Percentiles rank a stretch among this genome's conserved stretches.
These are phyloP conservation scores for Coemansia asiatica DNA, from an alignment of 192 early-diverging fungal genomes.

Conservation along the genomic window DNA sequence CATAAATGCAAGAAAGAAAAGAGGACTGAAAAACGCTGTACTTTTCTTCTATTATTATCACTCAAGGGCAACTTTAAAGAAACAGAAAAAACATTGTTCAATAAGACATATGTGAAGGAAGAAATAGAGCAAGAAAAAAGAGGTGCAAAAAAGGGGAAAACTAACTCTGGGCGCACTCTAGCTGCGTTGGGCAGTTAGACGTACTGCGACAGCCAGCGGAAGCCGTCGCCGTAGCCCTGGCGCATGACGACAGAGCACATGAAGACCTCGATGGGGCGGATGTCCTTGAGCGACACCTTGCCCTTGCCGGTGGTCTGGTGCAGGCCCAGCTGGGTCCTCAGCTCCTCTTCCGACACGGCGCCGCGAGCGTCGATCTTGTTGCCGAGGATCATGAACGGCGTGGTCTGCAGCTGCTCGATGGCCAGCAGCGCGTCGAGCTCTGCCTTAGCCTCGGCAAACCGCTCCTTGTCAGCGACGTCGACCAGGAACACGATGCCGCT, in stretches of 20 bases:
- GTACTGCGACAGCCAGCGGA: slow-evolving; percentile 87
- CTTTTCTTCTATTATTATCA: too few species aligned
- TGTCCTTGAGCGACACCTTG: slow-evolving; percentile 88
- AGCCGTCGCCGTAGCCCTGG: slow-evolving; percentile 97
- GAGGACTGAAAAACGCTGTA: too few species aligned
- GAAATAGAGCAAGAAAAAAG: neutral
- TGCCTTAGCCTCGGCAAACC: slow-evolving; percentile 88
- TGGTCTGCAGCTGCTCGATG: slow-evolving; percentile 89
- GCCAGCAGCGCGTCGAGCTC: slow-evolving; percentile 92
- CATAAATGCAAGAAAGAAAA: neutral
- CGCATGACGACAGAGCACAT: slow-evolving; percentile 99
- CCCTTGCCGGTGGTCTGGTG: slow-evolving; percentile 99
- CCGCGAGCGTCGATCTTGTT: slow-evolving; percentile 98
- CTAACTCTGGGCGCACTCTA: neutral
- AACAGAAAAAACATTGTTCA: neutral
- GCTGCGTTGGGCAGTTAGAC: slow-evolving; percentile 54
- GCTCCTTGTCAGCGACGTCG: slow-evolving; percentile 80
- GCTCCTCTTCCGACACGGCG: slow-evolving; percentile 91
- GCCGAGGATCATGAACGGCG: slow-evolving; percentile 95
- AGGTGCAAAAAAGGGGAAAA: neutral
- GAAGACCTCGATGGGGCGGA: slow-evolving; percentile 96
- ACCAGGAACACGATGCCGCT: slow-evolving; percentile 98
- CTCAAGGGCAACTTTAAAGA: too few species aligned
- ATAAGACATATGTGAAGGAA: neutral
- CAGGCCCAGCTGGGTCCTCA: slow-evolving; percentile 83